Conservation (phyloP, 2,329 filamentous ascomycete species). For the Fusarium brevicatenulatum region DNA sequence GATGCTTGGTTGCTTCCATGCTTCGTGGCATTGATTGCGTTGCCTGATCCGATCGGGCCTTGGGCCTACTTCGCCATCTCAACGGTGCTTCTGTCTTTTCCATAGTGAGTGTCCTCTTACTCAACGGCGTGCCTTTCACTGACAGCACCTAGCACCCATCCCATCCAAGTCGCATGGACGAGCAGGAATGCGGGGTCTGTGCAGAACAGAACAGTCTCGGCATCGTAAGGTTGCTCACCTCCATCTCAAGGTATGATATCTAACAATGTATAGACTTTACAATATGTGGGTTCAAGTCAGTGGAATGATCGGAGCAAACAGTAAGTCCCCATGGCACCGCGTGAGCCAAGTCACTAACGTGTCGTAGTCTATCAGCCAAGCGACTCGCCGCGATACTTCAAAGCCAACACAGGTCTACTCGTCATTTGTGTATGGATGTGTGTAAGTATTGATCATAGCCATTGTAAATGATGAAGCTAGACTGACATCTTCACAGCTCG, state of each 20-base stretch:
- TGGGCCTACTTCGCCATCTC: background rate
- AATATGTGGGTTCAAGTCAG: conserved; percentile 58
- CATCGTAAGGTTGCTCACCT: conserved; percentile 33
- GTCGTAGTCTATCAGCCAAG: conserved; percentile 47
- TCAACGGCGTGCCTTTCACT: accelerated
- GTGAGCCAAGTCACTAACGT: background rate
- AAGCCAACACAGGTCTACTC: conserved; percentile 47
- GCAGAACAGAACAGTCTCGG: conserved; percentile 64
- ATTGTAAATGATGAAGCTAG: accelerated
- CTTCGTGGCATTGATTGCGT: conserved; percentile 57
- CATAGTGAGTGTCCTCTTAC: background rate
- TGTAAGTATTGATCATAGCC: background rate
- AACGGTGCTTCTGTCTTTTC: background rate
- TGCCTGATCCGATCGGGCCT: conserved; percentile 39
- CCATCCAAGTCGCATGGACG: background rate
- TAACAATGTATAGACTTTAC: conserved; percentile 52
- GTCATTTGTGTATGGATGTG: conserved; percentile 9
- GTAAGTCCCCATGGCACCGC: background rate
- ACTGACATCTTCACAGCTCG: conserved; percentile 34
- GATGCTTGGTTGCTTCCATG: conserved; percentile 66
- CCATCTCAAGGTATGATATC: background rate
- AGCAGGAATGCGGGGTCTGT: background rate
- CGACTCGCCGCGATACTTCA: conserved; percentile 50
- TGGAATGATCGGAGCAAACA: conserved; percentile 53
- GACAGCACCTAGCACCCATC: background rate